Base-by-base conservation (phyloP, 2,329 filamentous ascomycete species). In the Nannizziopsis barbatae region DNA sequence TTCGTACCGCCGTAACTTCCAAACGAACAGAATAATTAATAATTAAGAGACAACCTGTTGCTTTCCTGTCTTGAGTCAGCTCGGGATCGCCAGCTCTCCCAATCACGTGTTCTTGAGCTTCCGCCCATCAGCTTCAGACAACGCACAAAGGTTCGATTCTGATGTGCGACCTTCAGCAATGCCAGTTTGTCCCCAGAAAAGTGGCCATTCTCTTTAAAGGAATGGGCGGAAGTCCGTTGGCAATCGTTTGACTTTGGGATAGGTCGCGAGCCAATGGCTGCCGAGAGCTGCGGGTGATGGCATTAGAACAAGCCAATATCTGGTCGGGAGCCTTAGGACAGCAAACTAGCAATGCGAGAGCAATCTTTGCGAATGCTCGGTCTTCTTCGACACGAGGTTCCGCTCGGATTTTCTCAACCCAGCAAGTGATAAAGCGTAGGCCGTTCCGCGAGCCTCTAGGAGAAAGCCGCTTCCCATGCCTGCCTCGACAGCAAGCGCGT, bases 111-210 rank as follows among this genome's bases (percentile, higher is more conserved):
- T 1, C 6, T 12, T n/a, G 1, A 18, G 22, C 36, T 40, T 32
- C 32, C 22, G 38, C 45, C 45, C 45, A 47, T 47, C 45, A 47
- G 45, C 31, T 35, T 15, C 45, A 36, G 38, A 35, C 45, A 47
- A 47, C 45, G 30, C 45, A 47, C 37, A 27, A 27, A 27, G 22
- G 12, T 15, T 36, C 15, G 11, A 12, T 36, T 36, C 12, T 12
- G 33, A 15, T 12, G 12, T 36, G 33, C 33, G 33, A 15, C 33
- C 12, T 36, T n/a, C 33, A 36, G 10, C 33, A 5, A n/a, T 36
- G 33, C 33, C 33, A 15, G 10, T 9, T 4, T 12, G 10, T 36
- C 15, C 10, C 33, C 7, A 27, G 22, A 27, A 7, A 7, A 27
- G 7, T 27, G n/a, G 22, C 22, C 22, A 27, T 27, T 27, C 22